A percentile compares a stretch with the other conserved stretches of the same genome.
These are phyloP conservation scores for Quercus agrifolia DNA, from an alignment of 306 rosid genomes.

Conservation along the genomic window DNA sequence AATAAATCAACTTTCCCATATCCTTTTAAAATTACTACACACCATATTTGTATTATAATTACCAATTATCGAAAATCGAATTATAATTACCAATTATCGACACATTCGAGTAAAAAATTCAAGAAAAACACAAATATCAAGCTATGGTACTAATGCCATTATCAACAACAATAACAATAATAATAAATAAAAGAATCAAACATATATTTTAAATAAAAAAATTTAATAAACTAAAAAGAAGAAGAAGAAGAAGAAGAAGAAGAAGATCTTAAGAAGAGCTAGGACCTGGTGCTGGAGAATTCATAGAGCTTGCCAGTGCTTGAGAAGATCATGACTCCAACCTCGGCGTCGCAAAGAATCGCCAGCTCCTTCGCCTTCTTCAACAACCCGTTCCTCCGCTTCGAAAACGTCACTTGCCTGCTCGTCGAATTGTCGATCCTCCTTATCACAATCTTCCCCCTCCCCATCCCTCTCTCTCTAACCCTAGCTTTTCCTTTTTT, in stretches of 20 bases:
- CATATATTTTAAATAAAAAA: background rate
- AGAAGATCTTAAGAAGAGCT: slow-evolving; percentile 9
- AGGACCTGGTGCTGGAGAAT: slow-evolving; percentile 70
- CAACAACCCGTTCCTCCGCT: slow-evolving; percentile 77
- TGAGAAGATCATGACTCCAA: slow-evolving; percentile 86
- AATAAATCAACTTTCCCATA: background rate
- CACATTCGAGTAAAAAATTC: background rate
- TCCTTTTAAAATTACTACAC: background rate
- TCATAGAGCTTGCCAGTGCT: slow-evolving; percentile 91
- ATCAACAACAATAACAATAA: background rate
- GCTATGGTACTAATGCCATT: background rate
- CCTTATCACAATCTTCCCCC: slow-evolving; percentile 95
- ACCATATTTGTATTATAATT: background rate
- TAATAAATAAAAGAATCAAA: background rate
- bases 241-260: background rate
- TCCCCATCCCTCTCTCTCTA: slow-evolving; percentile 52
- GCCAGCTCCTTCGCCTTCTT: slow-evolving; percentile 95
- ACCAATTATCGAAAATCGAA: background rate
- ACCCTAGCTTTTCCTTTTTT: slow-evolving; percentile 18
- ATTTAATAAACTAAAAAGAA: background rate
- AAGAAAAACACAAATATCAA: background rate
- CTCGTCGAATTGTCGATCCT: slow-evolving; percentile 92
- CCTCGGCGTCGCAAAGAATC: slow-evolving; percentile 89
- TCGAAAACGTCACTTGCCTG: slow-evolving; percentile 89
- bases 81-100: background rate